Conservation (phyloP, 306 rosid species). For the Sicyos edulis region DNA sequence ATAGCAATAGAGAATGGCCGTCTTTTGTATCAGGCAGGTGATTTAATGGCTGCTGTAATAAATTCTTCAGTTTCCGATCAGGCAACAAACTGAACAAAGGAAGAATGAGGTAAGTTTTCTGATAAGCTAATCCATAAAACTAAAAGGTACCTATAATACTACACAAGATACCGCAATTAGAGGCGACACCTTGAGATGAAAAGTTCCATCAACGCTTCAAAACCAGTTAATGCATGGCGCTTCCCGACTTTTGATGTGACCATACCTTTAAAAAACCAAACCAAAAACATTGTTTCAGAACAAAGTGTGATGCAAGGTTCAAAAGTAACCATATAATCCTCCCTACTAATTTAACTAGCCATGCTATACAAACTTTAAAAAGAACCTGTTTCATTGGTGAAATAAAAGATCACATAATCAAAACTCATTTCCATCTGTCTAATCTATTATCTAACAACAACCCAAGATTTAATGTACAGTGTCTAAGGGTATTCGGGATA, state of each 20-base stretch:
- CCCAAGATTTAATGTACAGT: not conserved
- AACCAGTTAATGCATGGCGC: constrained; percentile 87
- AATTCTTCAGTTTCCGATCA: constrained; percentile 77
- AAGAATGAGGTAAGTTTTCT: constrained; percentile 12
- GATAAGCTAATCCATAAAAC: constrained; percentile 13
- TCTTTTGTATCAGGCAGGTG: constrained; percentile 75
- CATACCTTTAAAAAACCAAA: constrained; percentile 55
- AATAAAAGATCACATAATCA: not conserved
- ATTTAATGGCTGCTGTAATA: constrained; percentile 61
- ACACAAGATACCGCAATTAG: not conserved
- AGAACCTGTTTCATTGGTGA: not conserved
- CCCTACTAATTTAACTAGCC: not conserved
- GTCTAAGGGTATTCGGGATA: no score
- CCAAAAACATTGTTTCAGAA: constrained; percentile 15
- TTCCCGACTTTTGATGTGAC: constrained; percentile 95
- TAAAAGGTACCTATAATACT: not conserved
- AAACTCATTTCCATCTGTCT: not conserved
- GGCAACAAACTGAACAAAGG: constrained; percentile 62
- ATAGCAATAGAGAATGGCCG: constrained; percentile 79
- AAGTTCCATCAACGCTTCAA: constrained; percentile 79
- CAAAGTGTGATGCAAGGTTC: constrained; percentile 7
- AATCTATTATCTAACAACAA: not conserved
- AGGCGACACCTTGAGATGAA: constrained; percentile 63
- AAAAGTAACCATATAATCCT: not conserved
- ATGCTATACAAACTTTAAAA: not conserved